Evolutionary conservation across 2,329 filamentous ascomycete genomes (phyloP).

Genomic region (Fusarium humuli): DNA sequence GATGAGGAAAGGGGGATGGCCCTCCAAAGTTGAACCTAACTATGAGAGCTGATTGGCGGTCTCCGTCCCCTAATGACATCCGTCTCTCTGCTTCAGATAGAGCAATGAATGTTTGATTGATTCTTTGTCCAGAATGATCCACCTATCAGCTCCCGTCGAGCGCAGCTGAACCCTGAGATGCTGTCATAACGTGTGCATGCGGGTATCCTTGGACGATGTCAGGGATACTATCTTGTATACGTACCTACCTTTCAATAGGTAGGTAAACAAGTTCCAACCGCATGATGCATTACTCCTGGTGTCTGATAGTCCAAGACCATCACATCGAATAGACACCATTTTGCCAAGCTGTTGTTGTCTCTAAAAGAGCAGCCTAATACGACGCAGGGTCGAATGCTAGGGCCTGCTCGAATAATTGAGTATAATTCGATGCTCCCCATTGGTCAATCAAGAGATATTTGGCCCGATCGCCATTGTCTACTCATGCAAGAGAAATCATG

Average conservation of each 20-base stretch:
- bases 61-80: background rate
- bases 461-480: background rate
- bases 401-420: background rate
- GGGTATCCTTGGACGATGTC: slow-evolving; percentile 23
- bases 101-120: background rate
- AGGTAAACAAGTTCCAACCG: slow-evolving; percentile 11
- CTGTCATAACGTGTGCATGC: slow-evolving; percentile 33
- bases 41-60: background rate
- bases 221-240: background rate
- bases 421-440: background rate
- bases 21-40: background rate
- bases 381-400: background rate
- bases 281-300: background rate
- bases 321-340: background rate
- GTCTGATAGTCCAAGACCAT: background rate
- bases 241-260: slow-evolving; percentile 3
- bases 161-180: slow-evolving; percentile 14
- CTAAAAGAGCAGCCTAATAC: background rate
- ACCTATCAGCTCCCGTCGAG: slow-evolving; percentile 29
- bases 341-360: background rate
- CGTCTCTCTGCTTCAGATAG: slow-evolving; percentile 2
- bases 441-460: background rate
- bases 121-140: slow-evolving; percentile 7
- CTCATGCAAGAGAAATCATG: slow-evolving; percentile 43
- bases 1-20: background rate